Evolutionary conservation across 2,329 filamentous ascomycete species (phyloP).

Genomic region (Phialophora verrucosa): DNA sequence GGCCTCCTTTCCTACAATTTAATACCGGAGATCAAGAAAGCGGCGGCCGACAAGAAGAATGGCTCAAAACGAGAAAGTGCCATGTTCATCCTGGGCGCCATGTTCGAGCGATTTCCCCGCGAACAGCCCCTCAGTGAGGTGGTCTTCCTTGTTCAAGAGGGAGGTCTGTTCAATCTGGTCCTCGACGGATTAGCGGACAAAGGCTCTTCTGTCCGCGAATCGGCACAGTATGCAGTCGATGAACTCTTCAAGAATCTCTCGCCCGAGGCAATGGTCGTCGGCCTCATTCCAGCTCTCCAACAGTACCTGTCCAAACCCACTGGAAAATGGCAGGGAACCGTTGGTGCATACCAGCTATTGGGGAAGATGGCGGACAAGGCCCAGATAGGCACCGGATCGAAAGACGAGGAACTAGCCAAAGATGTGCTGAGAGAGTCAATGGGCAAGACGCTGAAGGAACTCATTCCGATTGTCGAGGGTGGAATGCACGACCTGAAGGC

Average conservation of each 20-base stretch:
- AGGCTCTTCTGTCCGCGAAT: constrained; percentile 83
- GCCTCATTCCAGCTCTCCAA: constrained; percentile 76
- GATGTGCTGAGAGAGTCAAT: constrained; percentile 88
- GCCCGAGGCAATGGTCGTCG: constrained; percentile 81
- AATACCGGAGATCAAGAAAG: constrained; percentile 71
- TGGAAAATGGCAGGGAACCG: constrained; percentile 96
- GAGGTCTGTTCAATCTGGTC: constrained; percentile 71
- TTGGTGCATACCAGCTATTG: constrained; percentile 81
- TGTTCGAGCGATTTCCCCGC: constrained; percentile 87
- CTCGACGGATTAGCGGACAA: constrained; percentile 91
- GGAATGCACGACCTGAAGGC: constrained; percentile 97
- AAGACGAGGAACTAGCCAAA: constrained; percentile 85
- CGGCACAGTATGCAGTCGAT: constrained; percentile 92
- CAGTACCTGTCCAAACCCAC: constrained; percentile 80
- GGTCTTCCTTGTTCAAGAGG: constrained; percentile 80
- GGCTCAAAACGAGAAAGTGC: constrained; percentile 82
- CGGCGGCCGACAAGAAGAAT: constrained; percentile 91
- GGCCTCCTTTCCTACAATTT: constrained; percentile 68
- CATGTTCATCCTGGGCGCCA: constrained; percentile 90
- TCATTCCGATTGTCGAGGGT: constrained; percentile 89
- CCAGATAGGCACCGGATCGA: constrained; percentile 80
- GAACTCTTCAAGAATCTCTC: constrained; percentile 80
- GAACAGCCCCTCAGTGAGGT: constrained; percentile 80
- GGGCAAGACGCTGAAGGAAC: constrained; percentile 80
- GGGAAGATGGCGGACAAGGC: constrained; percentile 96